phyloP scores from a whole-genome alignment of 208 protist species.

The Acanthamoeba royreba region DNA sequence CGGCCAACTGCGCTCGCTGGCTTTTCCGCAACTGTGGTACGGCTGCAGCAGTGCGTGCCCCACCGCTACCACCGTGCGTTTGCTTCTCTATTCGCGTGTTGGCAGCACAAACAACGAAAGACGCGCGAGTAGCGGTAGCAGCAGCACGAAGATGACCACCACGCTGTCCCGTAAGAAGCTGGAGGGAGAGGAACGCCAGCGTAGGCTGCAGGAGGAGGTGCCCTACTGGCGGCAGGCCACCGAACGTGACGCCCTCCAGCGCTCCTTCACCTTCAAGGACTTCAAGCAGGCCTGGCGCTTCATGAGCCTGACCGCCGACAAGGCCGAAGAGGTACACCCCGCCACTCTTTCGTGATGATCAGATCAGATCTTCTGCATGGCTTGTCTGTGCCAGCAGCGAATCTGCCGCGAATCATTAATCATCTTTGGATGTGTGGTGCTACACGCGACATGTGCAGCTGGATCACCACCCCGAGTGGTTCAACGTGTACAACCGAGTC shows the following conservation, averaged over 20 bases:
- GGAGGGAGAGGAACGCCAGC: constrained; percentile 8
- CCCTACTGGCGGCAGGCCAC: not conserved
- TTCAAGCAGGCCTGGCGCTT: constrained; percentile 89
- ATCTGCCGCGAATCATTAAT: not conserved
- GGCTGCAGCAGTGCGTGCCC: too few species aligned
- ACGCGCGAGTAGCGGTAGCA: not conserved
- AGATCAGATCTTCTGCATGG: not conserved
- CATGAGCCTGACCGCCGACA: constrained; percentile 84
- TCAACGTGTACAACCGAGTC: constrained; percentile 93
- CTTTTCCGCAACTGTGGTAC: too few species aligned
- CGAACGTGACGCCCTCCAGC: constrained; percentile 61
- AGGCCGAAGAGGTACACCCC: constrained; percentile 79
- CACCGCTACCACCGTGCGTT: too few species aligned
- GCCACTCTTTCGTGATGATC: not conserved
- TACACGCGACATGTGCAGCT: constrained; percentile 34
- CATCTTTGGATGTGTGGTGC: not conserved
- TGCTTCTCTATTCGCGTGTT: too few species aligned
- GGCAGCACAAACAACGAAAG: too few species aligned
- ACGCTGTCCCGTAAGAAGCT: not conserved
- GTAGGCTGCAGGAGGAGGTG: not conserved
- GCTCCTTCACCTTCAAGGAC: constrained; percentile 70
- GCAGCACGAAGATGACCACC: not conserved
- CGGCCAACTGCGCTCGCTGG: too few species aligned
- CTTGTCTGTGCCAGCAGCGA: not conserved
- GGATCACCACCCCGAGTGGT: constrained; percentile 94